These are phyloP conservation scores for Phyllosticta ampelicida DNA, from an alignment of 2,329 filamentous ascomycete genomes.

Conservation along the genomic window DNA sequence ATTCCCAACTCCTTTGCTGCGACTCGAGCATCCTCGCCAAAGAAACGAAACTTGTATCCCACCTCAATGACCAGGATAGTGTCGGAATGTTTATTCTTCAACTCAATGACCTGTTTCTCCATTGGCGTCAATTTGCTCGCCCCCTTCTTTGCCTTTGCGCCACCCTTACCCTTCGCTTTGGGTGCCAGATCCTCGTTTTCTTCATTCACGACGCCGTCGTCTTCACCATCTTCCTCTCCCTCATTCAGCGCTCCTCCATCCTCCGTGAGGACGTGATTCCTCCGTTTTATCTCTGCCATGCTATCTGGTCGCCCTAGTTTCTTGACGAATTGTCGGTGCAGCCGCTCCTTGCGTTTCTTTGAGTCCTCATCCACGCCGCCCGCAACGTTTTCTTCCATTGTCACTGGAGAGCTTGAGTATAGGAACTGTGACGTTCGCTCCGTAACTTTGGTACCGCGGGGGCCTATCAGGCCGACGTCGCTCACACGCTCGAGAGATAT, in stretches of 20 bases:
- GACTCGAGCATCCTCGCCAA: constrained; percentile 83
- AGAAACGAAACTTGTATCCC: constrained; percentile 96
- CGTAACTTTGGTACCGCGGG: constrained; percentile 27
- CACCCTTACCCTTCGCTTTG: constrained; percentile 36
- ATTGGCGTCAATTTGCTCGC: constrained; percentile 84
- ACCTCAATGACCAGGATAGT: constrained; percentile 88
- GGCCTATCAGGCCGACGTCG: constrained; percentile 17
- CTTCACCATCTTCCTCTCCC: constrained; percentile 44
- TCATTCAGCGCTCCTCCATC: constrained; percentile 37
- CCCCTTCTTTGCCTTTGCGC: constrained; percentile 53
- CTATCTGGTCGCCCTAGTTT: constrained; percentile 83
- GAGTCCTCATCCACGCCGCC: constrained; percentile 40
- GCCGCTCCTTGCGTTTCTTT: constrained; percentile 51
- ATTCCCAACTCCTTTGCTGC: constrained; percentile 88
- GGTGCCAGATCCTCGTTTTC: constrained; percentile 44
- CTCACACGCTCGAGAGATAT: constrained; percentile 18
- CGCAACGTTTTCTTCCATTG: constrained; percentile 24
- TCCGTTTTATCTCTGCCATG: constrained; percentile 54
- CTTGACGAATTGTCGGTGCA: constrained; percentile 80
- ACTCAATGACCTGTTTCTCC: constrained; percentile 86
- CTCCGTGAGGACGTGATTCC: constrained; percentile 44
- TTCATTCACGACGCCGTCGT: constrained; percentile 35
- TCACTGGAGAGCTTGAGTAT: constrained; percentile 41
- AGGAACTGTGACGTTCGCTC: constrained; percentile 48
- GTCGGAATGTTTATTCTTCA: constrained; percentile 84